Evolutionary conservation across 1,139 yeast species (phyloP), one percentile per base, ranked within the genome.

Genomic region (Geotrichum citri-aurantii): DNA sequence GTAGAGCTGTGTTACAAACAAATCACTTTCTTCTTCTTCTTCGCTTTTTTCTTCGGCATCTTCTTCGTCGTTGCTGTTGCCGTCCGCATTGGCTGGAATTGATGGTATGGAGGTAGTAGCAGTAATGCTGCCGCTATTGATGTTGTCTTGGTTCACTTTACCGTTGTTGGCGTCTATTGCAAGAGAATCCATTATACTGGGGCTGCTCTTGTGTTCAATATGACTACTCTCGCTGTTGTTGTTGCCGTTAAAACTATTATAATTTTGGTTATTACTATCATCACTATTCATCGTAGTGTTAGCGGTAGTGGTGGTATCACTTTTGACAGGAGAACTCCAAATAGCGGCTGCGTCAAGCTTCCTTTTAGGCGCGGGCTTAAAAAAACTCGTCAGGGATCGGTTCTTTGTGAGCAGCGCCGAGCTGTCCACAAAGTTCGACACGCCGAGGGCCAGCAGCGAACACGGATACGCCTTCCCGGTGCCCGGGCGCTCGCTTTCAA

Each of bases 371-470:
- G 12, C 21, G 4, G 54, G 53, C 48, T 52, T 49, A 42, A 56
- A 57, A 44, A 58, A 56, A 14, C 52, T 23, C 5, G 56, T 44
- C 3, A 56, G 53, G 12, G 59, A 37, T n/a, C 48, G 37, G 50
- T 52, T 56, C 14, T 19, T 23, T n/a, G 50, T 37, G 4, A 56
- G 40, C 19, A 48, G 14, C 11, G 48, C 47, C 10, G 52, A 37
- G 37, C 52, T 56, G 48, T 56, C 47, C 10, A 60, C 56, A 31
- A 66, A 51, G 40, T 63, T 55, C 1, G 68, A 58, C 1, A 65
- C 47, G 24, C 65, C 67, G 1, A 66, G 56, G 3, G 67, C 64
- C 17, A 65, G 49, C 44, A 57, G 50, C 8, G 59, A 33, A 55
- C 68, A 64, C 1, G 70, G 70, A 19, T 62, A 52, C 8, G 47